Conservation (phyloP, 257 asterid species). For the Lavandula angustifolia region DNA sequence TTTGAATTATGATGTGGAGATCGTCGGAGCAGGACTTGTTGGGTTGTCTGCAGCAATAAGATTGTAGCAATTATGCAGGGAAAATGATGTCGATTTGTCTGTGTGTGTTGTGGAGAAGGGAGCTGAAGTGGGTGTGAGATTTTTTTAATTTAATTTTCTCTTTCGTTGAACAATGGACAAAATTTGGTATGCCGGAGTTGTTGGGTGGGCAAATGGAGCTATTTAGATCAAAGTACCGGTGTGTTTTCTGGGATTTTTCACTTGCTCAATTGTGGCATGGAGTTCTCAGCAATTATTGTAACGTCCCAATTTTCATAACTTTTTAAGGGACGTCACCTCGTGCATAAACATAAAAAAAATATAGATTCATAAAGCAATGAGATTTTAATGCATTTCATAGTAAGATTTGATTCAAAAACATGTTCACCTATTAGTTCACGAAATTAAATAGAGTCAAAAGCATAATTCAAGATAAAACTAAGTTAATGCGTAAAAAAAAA, state of each 20-base stretch:
- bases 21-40: constrained; percentile 98
- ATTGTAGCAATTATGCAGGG: constrained; percentile 80
- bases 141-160: neutral
- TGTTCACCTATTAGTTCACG: too few relatives aligned
- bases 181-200: neutral
- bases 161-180: neutral
- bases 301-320: too few relatives aligned
- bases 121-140: constrained; percentile 80
- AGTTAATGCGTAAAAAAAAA: too few relatives aligned
- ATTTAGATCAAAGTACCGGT: constrained; percentile 17
- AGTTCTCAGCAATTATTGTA: too few relatives aligned
- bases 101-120: constrained; percentile 98
- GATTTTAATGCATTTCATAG: too few relatives aligned
- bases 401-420: too few relatives aligned
- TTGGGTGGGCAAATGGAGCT: constrained; percentile 19
- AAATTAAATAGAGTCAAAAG: too few relatives aligned
- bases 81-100: constrained; percentile 71
- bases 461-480: too few relatives aligned
- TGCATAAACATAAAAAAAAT: too few relatives aligned
- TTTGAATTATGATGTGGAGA: constrained; percentile 81
- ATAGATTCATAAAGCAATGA: too few relatives aligned
- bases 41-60: constrained; percentile 93
- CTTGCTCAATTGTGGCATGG: constrained; percentile 9
- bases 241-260: constrained; percentile 5
- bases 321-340: too few relatives aligned